Evolutionary conservation across 352 stramenopile genomes (phyloP).

Genomic region (Phytophthora sp.): DNA sequence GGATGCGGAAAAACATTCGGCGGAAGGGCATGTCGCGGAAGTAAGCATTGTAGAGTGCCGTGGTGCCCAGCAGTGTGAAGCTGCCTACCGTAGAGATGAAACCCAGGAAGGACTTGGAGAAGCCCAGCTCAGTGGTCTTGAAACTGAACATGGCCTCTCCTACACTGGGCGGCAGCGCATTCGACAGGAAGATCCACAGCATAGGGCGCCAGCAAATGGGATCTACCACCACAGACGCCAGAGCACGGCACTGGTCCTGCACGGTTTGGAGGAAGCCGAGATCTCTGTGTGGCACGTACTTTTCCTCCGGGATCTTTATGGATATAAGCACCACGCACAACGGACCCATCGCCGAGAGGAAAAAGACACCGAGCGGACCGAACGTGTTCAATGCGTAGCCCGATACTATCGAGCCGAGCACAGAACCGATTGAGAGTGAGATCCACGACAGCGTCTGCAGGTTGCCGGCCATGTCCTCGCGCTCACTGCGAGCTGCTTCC

Average conservation of each 20-base stretch:
- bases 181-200: slow-evolving; percentile 86
- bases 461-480: slow-evolving; percentile 76
- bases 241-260: slow-evolving; percentile 48
- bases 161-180: slow-evolving; percentile 72
- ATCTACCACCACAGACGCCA: slow-evolving; percentile 68
- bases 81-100: slow-evolving; percentile 81
- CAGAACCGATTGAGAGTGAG: slow-evolving; percentile 70
- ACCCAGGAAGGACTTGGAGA: slow-evolving; percentile 79
- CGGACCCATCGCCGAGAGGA: slow-evolving; percentile 71
- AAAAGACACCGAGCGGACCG: slow-evolving; percentile 73
- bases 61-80: slow-evolving; percentile 73
- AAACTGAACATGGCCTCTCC: slow-evolving; percentile 87
- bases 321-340: slow-evolving; percentile 74
- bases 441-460: slow-evolving; percentile 84
- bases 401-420: slow-evolving; percentile 75
- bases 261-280: slow-evolving; percentile 62
- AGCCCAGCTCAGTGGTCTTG: slow-evolving; percentile 76
- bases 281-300: slow-evolving; percentile 33
- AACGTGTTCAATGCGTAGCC: slow-evolving; percentile 64
- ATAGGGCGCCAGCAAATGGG: slow-evolving; percentile 81
- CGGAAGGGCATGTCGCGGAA: slow-evolving; percentile 83
- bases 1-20: slow-evolving; percentile 76
- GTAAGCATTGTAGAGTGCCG: slow-evolving; percentile 81
- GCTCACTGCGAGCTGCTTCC: slow-evolving; percentile 70
- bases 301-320: slow-evolving; percentile 62